These are phyloP conservation scores for Cyamopsis tetragonoloba DNA, from an alignment of 306 rosid species.

Conservation along the genomic window DNA sequence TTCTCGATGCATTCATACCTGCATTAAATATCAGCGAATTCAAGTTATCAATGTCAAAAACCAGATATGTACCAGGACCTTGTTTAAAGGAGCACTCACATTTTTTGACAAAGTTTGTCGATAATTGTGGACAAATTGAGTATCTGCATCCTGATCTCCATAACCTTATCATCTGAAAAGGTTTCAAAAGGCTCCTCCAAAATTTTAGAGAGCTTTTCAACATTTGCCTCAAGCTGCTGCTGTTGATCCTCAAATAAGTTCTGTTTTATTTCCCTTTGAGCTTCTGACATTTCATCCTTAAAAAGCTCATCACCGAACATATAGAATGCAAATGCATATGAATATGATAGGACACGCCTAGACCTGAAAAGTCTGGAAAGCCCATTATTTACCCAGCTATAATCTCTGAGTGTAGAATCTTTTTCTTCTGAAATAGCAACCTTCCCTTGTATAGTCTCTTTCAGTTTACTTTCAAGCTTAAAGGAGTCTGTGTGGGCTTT, in stretches of 20 bases:
- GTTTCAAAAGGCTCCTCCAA: conserved; percentile 77
- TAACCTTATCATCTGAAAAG: conserved; percentile 53
- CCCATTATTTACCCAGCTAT: conserved; percentile 83
- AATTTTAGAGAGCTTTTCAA: conserved; percentile 80
- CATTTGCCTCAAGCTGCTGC: conserved; percentile 92
- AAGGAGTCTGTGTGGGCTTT: conserved; percentile 98
- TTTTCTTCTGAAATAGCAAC: conserved; percentile 62
- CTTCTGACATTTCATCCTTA: conserved; percentile 66
- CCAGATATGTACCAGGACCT: background rate
- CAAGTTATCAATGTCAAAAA: conserved; percentile 21
- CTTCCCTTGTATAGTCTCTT: conserved; percentile 60
- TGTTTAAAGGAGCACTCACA: conserved; percentile 48
- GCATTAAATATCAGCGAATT: conserved; percentile 31
- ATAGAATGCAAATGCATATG: conserved; percentile 95
- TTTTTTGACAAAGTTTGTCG: conserved; percentile 68
- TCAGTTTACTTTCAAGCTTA: conserved; percentile 78
- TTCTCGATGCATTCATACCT: conserved; percentile 95
- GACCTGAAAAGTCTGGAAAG: conserved; percentile 84
- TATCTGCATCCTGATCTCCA: conserved; percentile 72
- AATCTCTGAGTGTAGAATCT: conserved; percentile 62
- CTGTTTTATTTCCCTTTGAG: conserved; percentile 71
- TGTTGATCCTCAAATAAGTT: conserved; percentile 97
- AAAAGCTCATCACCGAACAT: conserved; percentile 97
- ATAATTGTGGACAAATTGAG: conserved; percentile 57
- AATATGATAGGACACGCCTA: conserved; percentile 91